These are phyloP conservation scores for Hyphopichia pseudoburtonii DNA, from an alignment of 1,139 yeast species.

Conservation along the genomic window DNA sequence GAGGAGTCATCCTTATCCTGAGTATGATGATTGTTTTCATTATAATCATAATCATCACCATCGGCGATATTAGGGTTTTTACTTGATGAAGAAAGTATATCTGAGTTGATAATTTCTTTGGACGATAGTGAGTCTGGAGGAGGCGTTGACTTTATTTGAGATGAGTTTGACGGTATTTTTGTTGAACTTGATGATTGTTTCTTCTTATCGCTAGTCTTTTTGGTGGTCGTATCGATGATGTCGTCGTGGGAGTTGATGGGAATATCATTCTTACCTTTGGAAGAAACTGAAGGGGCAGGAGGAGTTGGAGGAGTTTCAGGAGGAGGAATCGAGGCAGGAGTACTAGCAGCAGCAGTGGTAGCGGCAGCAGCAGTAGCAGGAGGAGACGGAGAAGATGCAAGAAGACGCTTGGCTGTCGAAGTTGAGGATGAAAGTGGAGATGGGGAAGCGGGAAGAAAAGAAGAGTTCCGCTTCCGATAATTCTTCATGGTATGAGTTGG, in stretches of 20 bases:
- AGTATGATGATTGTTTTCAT: background rate
- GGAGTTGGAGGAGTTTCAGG: background rate
- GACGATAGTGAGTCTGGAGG: background rate
- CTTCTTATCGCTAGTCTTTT: background rate
- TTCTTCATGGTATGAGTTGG: no score
- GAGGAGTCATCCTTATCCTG: conserved; percentile 11
- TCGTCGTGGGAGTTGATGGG: background rate
- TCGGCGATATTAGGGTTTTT: conserved; percentile 5
- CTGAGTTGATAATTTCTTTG: conserved; percentile 1
- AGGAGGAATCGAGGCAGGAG: background rate
- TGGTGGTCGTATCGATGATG: background rate
- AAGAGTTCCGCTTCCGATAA: conserved; percentile 1
- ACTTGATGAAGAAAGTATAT: conserved; percentile 5
- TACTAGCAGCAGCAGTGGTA: no score
- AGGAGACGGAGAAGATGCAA: background rate
- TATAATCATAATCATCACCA: conserved; percentile 10
- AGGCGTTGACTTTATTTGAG: background rate
- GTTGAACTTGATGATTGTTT: no score
- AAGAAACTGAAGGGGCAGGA: background rate
- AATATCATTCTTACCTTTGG: background rate
- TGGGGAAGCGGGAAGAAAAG: conserved; percentile 4
- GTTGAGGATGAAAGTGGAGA: conserved; percentile 5
- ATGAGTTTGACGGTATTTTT: no score
- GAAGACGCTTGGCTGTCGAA: background rate
- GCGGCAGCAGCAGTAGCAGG: background rate